Conservation (phyloP, 768 basidiomycete species). For the Russula sp. region DNA sequence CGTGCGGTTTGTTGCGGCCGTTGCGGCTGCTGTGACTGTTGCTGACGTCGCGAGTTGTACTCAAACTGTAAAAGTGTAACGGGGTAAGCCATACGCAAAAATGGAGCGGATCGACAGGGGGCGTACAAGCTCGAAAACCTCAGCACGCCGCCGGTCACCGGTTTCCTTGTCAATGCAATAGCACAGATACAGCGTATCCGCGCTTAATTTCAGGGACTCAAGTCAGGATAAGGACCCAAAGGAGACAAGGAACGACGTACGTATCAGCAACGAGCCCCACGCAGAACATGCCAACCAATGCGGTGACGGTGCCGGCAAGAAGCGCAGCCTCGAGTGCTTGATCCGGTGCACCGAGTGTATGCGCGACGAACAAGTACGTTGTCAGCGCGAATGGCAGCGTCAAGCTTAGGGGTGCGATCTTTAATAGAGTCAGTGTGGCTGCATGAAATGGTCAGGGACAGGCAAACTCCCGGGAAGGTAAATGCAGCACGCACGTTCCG, state of each 20-base stretch:
- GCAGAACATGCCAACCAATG: constrained; percentile 77
- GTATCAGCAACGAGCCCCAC: constrained; percentile 75
- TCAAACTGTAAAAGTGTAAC: constrained; percentile 15
- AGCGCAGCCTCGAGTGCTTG: constrained; percentile 72
- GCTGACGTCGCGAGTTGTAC: constrained; percentile 15
- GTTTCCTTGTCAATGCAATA: constrained; percentile 58
- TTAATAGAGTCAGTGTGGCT: constrained; percentile 69
- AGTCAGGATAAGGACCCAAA: background rate
- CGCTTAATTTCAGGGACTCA: constrained; percentile 32
- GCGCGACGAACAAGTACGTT: constrained; percentile 87
- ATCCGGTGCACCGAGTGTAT: constrained; percentile 62
- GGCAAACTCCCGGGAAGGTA: background rate
- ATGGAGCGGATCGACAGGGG: constrained; percentile 14
- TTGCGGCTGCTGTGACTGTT: constrained; percentile 6
- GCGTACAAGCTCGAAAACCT: constrained; percentile 53
- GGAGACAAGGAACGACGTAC: constrained; percentile 34
- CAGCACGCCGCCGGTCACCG: constrained; percentile 44
- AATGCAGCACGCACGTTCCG: constrained; percentile 46
- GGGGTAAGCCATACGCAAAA: background rate
- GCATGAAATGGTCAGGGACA: constrained; percentile 3
- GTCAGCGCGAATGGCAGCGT: constrained; percentile 76
- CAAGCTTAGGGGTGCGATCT: constrained; percentile 68
- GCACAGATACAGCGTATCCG: constrained; percentile 62
- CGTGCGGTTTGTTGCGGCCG: constrained; percentile 1
- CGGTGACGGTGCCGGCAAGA: constrained; percentile 72